phyloP scores from a whole-genome alignment of 2,329 filamentous ascomycete genomes.

The Rhytidhysteron rufulum region DNA sequence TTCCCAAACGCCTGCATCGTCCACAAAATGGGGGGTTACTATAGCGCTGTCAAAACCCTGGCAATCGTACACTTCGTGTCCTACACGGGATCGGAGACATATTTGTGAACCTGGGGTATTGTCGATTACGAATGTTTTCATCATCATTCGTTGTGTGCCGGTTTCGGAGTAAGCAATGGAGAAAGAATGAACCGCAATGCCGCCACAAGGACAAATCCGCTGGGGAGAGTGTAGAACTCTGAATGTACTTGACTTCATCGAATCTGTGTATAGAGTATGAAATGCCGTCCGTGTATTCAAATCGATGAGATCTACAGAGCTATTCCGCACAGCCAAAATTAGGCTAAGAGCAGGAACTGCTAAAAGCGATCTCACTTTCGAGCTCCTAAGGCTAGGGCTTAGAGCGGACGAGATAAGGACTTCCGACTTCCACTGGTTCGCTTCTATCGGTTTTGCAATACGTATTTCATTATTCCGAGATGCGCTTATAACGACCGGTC shows the following conservation, averaged over 20 bases:
- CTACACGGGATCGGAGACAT: conserved; percentile 50
- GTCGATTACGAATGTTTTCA: conserved; percentile 60
- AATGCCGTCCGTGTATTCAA: conserved; percentile 54
- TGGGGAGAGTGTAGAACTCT: conserved; percentile 56
- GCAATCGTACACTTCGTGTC: conserved; percentile 22
- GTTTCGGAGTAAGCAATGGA: conserved; percentile 60
- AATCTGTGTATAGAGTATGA: conserved; percentile 59
- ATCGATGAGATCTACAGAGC: conserved; percentile 59
- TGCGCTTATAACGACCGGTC: conserved; percentile 28
- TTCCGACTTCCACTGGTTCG: conserved; percentile 24
- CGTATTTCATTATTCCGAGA: conserved; percentile 32
- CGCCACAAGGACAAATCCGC: conserved; percentile 51
- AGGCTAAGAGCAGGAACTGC: conserved; percentile 55
- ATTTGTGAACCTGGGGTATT: conserved; percentile 52
- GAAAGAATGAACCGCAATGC: conserved; percentile 58
- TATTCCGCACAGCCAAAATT: conserved; percentile 57
- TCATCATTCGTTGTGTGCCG: conserved; percentile 58
- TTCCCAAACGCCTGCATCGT: conserved; percentile 65
- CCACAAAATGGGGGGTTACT: conserved; percentile 51
- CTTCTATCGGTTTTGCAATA: conserved; percentile 23
- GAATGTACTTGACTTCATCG: conserved; percentile 57
- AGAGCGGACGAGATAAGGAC: conserved; percentile 32
- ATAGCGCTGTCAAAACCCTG: conserved; percentile 39
- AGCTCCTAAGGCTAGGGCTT: conserved; percentile 32
- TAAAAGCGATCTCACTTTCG: conserved; percentile 56